A percentile compares a stretch with the other conserved stretches of the same genome.
phyloP scores from a whole-genome alignment of 345 rosid genomes.

The Firmiana major region DNA sequence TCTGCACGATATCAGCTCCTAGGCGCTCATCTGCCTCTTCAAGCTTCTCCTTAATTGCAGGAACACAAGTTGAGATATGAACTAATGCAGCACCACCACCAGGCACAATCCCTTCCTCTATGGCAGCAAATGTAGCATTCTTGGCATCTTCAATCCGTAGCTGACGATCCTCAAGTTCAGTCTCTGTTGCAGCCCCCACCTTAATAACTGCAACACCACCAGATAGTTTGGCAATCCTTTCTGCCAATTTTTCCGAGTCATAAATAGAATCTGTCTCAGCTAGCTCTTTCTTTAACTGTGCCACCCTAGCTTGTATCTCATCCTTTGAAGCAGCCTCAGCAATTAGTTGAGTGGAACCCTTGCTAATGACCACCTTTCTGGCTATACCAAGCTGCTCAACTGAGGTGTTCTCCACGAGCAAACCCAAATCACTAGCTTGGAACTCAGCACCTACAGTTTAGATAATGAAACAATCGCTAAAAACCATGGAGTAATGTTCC shows the following conservation, averaged over 20 bases:
- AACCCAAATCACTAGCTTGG: conserved; percentile 82
- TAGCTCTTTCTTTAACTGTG: conserved; percentile 83
- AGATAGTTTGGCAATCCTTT: conserved; percentile 91
- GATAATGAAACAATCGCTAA: conserved; percentile 7
- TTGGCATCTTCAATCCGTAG: conserved; percentile 96
- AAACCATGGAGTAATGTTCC: neutral
- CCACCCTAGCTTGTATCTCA: conserved; percentile 72
- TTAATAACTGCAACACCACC: conserved; percentile 98
- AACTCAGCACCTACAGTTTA: conserved; percentile 73
- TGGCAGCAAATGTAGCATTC: conserved; percentile 96
- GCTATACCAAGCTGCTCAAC: conserved; percentile 89
- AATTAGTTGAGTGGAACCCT: conserved; percentile 81
- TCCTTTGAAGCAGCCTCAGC: conserved; percentile 97
- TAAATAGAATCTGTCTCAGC: conserved; percentile 87
- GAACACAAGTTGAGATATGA: conserved; percentile 67
- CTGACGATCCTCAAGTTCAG: conserved; percentile 94
- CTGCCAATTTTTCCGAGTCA: conserved; percentile 85
- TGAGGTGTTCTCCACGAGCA: conserved; percentile 63
- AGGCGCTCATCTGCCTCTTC: conserved; percentile 78
- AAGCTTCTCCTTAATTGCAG: conserved; percentile 69
- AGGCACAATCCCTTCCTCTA: conserved; percentile 97
- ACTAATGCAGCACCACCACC: conserved; percentile 95
- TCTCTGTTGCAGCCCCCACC: conserved; percentile 98
- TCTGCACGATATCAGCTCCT: conserved; percentile 95
- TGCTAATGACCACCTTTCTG: conserved; percentile 71